These are phyloP conservation scores for Globisporangium lucens DNA, from an alignment of 352 stramenopile genomes.

Conservation along the genomic window DNA sequence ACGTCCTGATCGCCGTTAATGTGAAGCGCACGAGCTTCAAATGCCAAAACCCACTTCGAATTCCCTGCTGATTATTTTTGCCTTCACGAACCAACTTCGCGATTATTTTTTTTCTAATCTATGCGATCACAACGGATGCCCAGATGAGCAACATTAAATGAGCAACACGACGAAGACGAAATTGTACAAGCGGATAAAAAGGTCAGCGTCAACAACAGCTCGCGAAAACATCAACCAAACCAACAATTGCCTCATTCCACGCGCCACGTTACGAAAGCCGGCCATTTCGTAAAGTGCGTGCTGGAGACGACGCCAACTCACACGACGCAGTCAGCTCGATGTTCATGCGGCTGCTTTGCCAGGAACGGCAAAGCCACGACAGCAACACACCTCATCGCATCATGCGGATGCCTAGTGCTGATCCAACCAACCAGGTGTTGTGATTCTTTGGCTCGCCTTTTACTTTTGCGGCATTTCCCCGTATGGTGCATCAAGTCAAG, in stretches of 20 bases:
- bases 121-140: background rate
- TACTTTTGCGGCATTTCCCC: background rate
- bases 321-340: too few relatives aligned
- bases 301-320: too few relatives aligned
- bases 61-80: background rate
- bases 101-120: background rate
- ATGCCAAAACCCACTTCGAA: background rate
- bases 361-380: too few relatives aligned
- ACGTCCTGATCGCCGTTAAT: background rate
- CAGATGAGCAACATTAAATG: background rate
- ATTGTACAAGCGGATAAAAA: background rate
- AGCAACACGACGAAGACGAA: too few relatives aligned
- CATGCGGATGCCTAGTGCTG: too few relatives aligned
- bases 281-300: too few relatives aligned
- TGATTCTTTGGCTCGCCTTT: background rate
- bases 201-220: background rate
- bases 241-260: too few relatives aligned
- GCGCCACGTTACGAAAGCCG: too few relatives aligned
- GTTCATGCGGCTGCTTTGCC: too few relatives aligned
- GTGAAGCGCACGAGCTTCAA: background rate
- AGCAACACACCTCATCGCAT: too few relatives aligned
- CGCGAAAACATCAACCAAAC: background rate
- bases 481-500: too few relatives aligned
- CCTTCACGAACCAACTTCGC: background rate
- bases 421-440: too few relatives aligned